Evolutionary conservation across 2,329 filamentous ascomycete genomes (phyloP).

Genomic region (Diaporthe helianthi): DNA sequence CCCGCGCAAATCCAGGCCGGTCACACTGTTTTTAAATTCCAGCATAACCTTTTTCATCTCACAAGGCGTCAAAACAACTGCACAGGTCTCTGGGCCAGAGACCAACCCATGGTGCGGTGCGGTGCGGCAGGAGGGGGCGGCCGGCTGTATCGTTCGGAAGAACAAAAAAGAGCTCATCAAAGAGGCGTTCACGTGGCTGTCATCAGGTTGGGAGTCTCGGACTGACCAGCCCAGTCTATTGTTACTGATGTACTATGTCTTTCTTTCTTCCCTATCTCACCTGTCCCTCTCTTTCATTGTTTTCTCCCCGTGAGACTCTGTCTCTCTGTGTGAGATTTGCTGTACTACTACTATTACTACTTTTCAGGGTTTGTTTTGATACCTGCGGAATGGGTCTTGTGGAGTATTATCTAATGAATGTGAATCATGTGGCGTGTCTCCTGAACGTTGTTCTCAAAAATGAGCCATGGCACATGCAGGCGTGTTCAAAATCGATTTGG

Average conservation of each 20-base stretch:
- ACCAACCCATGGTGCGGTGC: slow-evolving; percentile 10
- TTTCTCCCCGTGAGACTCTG: too few species aligned
- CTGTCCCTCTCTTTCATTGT: background rate
- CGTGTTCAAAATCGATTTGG: slow-evolving; percentile 20
- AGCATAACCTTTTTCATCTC: slow-evolving; percentile 15
- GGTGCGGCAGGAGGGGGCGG: slow-evolving; percentile 19
- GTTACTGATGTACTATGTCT: slow-evolving; percentile 18
- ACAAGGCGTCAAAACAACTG: slow-evolving; percentile 15
- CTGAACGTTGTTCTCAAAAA: background rate
- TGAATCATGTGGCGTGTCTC: slow-evolving; percentile 1
- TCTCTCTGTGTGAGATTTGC: slow-evolving; percentile 1
- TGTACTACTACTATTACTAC: background rate
- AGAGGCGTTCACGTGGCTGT: slow-evolving; percentile 23
- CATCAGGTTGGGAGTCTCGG: slow-evolving; percentile 15
- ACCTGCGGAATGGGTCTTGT: slow-evolving; percentile 8
- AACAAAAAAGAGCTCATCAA: slow-evolving; percentile 24
- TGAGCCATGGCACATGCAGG: background rate
- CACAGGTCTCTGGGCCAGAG: slow-evolving; percentile 14
- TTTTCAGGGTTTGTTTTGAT: slow-evolving; percentile 16
- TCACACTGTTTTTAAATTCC: slow-evolving; percentile 1
- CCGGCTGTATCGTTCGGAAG: slow-evolving; percentile 19
- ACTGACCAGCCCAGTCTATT: slow-evolving; percentile 5
- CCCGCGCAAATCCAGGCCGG: background rate
- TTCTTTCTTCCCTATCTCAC: background rate
- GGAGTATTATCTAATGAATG: slow-evolving; percentile 23